A percentile compares a stretch with the other conserved stretches of the same genome.
phyloP scores from a whole-genome alignment of 306 rosid genomes.

The Cajanus cajan region DNA sequence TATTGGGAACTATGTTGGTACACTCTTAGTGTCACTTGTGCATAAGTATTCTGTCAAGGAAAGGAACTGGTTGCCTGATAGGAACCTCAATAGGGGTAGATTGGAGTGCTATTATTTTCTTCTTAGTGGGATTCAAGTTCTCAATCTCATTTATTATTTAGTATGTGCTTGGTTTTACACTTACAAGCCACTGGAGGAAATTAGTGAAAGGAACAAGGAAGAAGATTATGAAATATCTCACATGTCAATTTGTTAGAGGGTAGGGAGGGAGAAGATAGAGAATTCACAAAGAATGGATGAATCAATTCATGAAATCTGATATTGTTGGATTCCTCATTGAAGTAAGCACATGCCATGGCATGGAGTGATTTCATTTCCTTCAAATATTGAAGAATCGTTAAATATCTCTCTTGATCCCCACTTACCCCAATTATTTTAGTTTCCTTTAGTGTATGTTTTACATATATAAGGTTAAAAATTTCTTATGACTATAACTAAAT shows the following conservation, averaged over 20 bases:
- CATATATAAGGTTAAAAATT: background rate
- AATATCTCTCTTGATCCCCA: background rate
- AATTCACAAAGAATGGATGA: background rate
- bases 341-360: background rate
- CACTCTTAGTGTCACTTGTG: slow-evolving; percentile 51
- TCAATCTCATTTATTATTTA: slow-evolving; percentile 47
- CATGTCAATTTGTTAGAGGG: background rate
- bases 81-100: slow-evolving; percentile 73
- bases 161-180: slow-evolving; percentile 36
- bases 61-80: slow-evolving; percentile 70
- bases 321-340: background rate
- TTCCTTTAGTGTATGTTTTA: background rate
- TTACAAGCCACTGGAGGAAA: slow-evolving; percentile 30
- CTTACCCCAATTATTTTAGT: background rate
- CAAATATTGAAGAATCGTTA: background rate
- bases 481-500: background rate
- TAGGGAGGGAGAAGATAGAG: background rate
- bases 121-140: slow-evolving; percentile 56
- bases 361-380: too few species aligned
- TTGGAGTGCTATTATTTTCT: slow-evolving; percentile 62
- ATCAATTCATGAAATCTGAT: background rate
- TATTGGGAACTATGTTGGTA: slow-evolving; percentile 49
- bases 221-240: slow-evolving; percentile 2
- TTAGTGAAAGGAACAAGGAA: background rate
- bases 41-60: slow-evolving; percentile 45